Evolutionary conservation across 2,329 filamentous ascomycete species (phyloP).

Genomic region (Xylariaceae sp.): DNA sequence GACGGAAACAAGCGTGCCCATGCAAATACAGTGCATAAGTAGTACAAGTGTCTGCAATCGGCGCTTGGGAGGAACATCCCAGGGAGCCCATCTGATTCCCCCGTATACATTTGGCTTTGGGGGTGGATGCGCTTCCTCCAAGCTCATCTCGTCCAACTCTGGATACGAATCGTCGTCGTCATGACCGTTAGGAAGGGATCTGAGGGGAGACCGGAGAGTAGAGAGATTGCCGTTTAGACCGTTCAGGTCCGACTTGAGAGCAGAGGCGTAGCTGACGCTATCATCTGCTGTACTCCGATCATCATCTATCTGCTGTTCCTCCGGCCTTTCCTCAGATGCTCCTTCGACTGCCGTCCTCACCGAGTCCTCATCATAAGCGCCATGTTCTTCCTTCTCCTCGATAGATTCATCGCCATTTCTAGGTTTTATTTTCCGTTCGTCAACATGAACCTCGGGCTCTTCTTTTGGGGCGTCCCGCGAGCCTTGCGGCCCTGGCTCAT

Average conservation of each 20-base stretch:
- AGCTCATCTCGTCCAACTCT: slow-evolving; percentile 37
- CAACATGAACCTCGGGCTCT: not conserved
- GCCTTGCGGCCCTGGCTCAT: not conserved
- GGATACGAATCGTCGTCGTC: slow-evolving; percentile 39
- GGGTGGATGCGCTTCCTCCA: slow-evolving; percentile 33
- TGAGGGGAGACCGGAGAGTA: not conserved
- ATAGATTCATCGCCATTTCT: not conserved
- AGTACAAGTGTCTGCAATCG: slow-evolving; percentile 79
- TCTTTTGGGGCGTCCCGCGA: not conserved
- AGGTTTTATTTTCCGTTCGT: not conserved
- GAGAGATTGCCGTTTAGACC: slow-evolving; percentile 9
- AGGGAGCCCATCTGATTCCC: slow-evolving; percentile 81
- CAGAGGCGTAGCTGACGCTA: slow-evolving; percentile 19
- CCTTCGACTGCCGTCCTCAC: not conserved
- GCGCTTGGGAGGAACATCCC: slow-evolving; percentile 71
- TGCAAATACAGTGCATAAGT: slow-evolving; percentile 71
- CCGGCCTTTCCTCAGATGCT: not conserved
- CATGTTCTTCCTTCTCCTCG: not conserved
- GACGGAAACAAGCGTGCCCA: slow-evolving; percentile 69
- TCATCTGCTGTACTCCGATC: slow-evolving; percentile 1
- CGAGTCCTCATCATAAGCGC: not conserved
- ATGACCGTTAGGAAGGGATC: slow-evolving; percentile 9
- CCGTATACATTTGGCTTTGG: slow-evolving; percentile 34
- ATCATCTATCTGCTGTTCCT: slow-evolving; percentile 7
- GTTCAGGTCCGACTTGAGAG: slow-evolving; percentile 20